These are phyloP conservation scores for Stachybotrys echinatus DNA, from an alignment of 2,329 filamentous ascomycete genomes.

Conservation along the genomic window DNA sequence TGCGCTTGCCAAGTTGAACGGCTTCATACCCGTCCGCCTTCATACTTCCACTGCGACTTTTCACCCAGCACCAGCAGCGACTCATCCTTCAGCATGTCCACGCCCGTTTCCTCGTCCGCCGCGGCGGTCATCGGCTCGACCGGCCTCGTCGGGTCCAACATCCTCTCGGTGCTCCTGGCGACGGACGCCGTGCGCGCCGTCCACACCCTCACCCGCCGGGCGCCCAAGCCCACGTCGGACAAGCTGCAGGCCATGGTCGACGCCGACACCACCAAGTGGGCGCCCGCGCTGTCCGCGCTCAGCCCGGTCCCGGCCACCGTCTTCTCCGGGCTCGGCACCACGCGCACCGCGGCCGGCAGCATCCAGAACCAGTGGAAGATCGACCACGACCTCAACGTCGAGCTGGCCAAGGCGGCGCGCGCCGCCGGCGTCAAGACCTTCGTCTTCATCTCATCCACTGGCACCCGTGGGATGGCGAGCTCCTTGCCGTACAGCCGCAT, in stretches of 20 bases:
- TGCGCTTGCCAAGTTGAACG: no score
- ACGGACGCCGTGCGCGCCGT: slow-evolving; percentile 36
- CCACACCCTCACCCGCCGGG: slow-evolving; percentile 62
- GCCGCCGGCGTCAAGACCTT: slow-evolving; percentile 67
- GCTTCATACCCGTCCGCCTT: no score
- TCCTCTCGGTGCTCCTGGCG: slow-evolving; percentile 61
- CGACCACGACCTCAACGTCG: slow-evolving; percentile 81
- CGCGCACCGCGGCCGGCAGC: slow-evolving; percentile 66
- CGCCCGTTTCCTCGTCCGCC: slow-evolving; percentile 3
- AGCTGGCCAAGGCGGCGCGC: slow-evolving; percentile 70
- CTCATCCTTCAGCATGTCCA: slow-evolving; percentile 1
- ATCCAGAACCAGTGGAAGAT: slow-evolving; percentile 80
- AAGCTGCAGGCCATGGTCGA: slow-evolving; percentile 61
- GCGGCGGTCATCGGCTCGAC: slow-evolving; percentile 58
- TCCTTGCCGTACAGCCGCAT: slow-evolving; percentile 57
- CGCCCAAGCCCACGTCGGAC: slow-evolving; percentile 47
- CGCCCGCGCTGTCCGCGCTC: slow-evolving; percentile 49
- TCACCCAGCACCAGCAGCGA: neutral
- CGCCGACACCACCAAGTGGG: slow-evolving; percentile 65
- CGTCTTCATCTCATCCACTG: slow-evolving; percentile 65
- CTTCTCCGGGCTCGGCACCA: slow-evolving; percentile 78
- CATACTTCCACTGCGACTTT: neutral
- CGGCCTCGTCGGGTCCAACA: slow-evolving; percentile 66
- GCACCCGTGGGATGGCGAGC: slow-evolving; percentile 34
- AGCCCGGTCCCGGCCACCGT: slow-evolving; percentile 56